Evolutionary conservation across 2,329 filamentous ascomycete genomes (phyloP).

Genomic region (Monilinia aucupariae): DNA sequence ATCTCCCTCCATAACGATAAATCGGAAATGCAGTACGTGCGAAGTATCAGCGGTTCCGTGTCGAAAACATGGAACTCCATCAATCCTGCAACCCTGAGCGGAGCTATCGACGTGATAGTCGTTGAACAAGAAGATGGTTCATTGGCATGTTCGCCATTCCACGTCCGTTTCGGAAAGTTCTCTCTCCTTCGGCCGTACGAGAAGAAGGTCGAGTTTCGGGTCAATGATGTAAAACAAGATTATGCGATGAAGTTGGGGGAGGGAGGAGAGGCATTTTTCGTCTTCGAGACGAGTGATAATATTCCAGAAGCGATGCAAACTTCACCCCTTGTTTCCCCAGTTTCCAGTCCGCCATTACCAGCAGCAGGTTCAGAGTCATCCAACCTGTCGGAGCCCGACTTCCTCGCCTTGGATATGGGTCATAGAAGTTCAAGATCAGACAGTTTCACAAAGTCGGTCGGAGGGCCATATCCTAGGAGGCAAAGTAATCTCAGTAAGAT

Average conservation of each 20-base stretch:
- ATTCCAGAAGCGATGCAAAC: conserved; percentile 94
- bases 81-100: conserved; percentile 94
- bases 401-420: conserved; percentile 52
- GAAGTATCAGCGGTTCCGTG: conserved; percentile 89
- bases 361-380: conserved; percentile 41
- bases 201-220: conserved; percentile 97
- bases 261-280: conserved; percentile 96
- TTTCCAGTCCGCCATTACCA: conserved; percentile 69
- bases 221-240: conserved; percentile 86
- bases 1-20: neutral
- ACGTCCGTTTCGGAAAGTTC: conserved; percentile 98
- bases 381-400: conserved; percentile 62
- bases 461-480: conserved; percentile 40
- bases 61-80: conserved; percentile 99
- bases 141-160: conserved; percentile 90
- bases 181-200: conserved; percentile 89
- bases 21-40: conserved; percentile 85
- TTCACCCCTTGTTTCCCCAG: conserved; percentile 85
- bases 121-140: conserved; percentile 91
- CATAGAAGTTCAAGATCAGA: conserved; percentile 39
- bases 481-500: conserved; percentile 32
- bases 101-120: conserved; percentile 97
- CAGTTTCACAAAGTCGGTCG: conserved; percentile 42
- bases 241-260: conserved; percentile 99
- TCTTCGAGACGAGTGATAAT: conserved; percentile 88